Percentiles rank a stretch among this genome's conserved stretches.
phyloP scores from a whole-genome alignment of 441 rosid genomes.

The Corymbia citriodora region DNA sequence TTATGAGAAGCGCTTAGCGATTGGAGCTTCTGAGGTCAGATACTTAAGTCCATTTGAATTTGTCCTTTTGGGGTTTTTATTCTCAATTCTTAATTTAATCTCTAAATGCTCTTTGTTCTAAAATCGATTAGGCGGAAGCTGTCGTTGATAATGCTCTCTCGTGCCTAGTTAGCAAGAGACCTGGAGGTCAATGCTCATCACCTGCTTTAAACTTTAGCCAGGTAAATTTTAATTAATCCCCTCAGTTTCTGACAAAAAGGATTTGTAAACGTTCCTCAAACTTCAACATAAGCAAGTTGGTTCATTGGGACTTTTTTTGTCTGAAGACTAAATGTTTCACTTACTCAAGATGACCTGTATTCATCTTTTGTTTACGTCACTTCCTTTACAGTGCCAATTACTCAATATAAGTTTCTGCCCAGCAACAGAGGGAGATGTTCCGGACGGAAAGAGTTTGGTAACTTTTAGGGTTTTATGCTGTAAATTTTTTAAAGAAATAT shows the following conservation, averaged over 20 bases:
- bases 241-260: neutral
- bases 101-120: neutral
- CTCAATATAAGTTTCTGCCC: slow-evolving; percentile 89
- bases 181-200: slow-evolving; percentile 32
- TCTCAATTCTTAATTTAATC: neutral
- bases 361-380: neutral
- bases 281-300: neutral
- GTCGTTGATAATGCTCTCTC: slow-evolving; percentile 55
- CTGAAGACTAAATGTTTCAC: neutral
- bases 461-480: neutral
- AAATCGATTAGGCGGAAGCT: slow-evolving; percentile 47
- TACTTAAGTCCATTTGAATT: slow-evolving; percentile 4
- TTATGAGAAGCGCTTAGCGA: slow-evolving; percentile 58
- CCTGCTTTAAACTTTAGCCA: slow-evolving; percentile 29
- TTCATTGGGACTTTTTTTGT: neutral
- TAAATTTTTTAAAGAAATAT: neutral
- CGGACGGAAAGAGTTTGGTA: slow-evolving; percentile 67
- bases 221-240: slow-evolving; percentile 17
- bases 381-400: slow-evolving; percentile 53
- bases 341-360: neutral
- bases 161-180: slow-evolving; percentile 38
- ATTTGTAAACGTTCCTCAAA: neutral
- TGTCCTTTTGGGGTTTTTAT: neutral
- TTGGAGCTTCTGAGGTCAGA: slow-evolving; percentile 68
- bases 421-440: slow-evolving; percentile 49